Percentiles rank a stretch among this genome's conserved stretches.
Evolutionary conservation across 306 rosid genomes (phyloP).

Genomic region (Oemleria cerasiformis): DNA sequence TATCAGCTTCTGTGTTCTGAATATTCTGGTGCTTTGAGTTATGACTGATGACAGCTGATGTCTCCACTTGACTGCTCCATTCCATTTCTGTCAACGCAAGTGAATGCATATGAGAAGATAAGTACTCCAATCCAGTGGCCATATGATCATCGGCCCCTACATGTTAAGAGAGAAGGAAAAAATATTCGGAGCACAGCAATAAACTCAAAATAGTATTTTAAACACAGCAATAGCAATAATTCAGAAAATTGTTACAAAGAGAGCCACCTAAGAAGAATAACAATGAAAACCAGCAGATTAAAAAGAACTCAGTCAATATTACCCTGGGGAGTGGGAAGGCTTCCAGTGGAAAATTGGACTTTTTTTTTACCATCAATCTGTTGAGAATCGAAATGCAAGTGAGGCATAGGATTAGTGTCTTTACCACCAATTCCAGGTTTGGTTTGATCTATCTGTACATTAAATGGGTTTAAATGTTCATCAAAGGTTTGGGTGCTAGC

Average conservation of each 20-base stretch:
- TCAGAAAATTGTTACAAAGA: constrained; percentile 9
- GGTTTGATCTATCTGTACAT: constrained; percentile 34
- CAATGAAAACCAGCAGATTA: constrained; percentile 5
- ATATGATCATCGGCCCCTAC: constrained; percentile 80
- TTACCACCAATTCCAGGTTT: constrained; percentile 26
- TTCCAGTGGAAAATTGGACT: constrained; percentile 47
- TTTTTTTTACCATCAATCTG: constrained; percentile 46
- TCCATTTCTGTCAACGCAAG: constrained; percentile 98
- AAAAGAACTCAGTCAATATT: constrained; percentile 27
- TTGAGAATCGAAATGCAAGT: constrained; percentile 42
- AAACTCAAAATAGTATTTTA: constrained; percentile 20
- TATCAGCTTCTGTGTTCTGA: constrained; percentile 45
- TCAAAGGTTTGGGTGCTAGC: constrained; percentile 43
- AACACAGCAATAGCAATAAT: constrained; percentile 25
- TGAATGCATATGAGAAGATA: constrained; percentile 86
- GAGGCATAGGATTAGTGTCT: constrained; percentile 26
- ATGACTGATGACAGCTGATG: constrained; percentile 44
- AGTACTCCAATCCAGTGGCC: constrained; percentile 78
- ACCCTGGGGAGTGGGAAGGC: constrained; percentile 51
- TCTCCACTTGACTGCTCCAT: constrained; percentile 59
- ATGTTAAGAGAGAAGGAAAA: constrained; percentile 50
- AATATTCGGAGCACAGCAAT: constrained; percentile 36
- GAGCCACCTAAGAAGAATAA: constrained; percentile 15
- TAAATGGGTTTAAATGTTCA: constrained; percentile 26
- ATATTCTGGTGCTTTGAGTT: constrained; percentile 46